Evolutionary conservation across 2,329 filamentous ascomycete genomes (phyloP), one percentile per base, ranked within the genome.

Genomic region (Colletotrichum sp.): DNA sequence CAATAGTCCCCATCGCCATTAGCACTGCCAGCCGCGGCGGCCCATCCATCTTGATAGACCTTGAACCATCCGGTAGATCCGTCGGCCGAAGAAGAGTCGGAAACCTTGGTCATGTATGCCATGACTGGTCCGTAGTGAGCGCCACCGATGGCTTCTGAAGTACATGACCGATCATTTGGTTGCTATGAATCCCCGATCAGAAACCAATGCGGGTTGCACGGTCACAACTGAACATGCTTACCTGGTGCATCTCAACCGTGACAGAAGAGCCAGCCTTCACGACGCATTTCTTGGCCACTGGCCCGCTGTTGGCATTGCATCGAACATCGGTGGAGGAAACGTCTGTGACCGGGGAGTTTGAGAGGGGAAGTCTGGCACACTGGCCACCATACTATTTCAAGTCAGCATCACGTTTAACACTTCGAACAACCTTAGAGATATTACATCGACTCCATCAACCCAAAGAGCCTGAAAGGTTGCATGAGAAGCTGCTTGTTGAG

Each of bases 381-480:
- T 65, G 63, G 12, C 21, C 67, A 8, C 66, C 76, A 2, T 65
- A 73, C 79, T 76, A 75, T 72, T 62, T 83, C 79, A 71, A 13
- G 60, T 60, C 36, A 76, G 62, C 16, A n/a, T 8, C 10, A 10
- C 15, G 12, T 12, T 10, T 39, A 15, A 21, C 49, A 9, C n/a
- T 5, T 24, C 18, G 18, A 62, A 39, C n/a, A 26, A 71, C 36
- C 34, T 72, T 13, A 16, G 62, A 24, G n/a, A 79, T 85, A 81
- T 85, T 83, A 83, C 83, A 59, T 78, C 76, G 9, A 82, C 78
- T 30, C 84, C 86, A 73, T 86, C 83, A 49, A 88, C 84, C 87
- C 86, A 89, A 52, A 89, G 81, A n/a, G 87, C 81, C 78, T 90
- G 89, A 82, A 89, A 90, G 30, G 86, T 88, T 44, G 89, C 88